Evolutionary conservation across 495 filamentous ascomycete genomes (phyloP), one percentile per base, ranked within the genome.

Genomic region (Penicillium pancosmium): DNA sequence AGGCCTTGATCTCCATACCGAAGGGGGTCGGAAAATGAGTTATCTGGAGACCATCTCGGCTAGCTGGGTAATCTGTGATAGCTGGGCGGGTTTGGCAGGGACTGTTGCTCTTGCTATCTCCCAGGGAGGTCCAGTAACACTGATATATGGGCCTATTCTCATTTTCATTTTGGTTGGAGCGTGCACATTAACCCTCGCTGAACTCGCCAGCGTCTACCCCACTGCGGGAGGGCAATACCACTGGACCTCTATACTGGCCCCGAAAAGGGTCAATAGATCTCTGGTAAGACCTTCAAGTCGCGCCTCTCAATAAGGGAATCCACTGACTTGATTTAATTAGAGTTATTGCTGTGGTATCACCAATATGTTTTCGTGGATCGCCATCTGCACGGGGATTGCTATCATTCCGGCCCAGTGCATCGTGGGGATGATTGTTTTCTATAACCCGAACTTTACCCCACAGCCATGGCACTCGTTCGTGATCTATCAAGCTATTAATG

Each of bases 171-270:
- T 71, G 4, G 55, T 64, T 18, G 57, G 59, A 34, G 71, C 65
- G 8, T 68, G 76, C 38, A 74, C 78, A 7, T 63, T 72, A 0
- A 77, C 75, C 4, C 66, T 82, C 19, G 79, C 74, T 27, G 81
- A 84, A 64, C 66, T 84, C 25, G 73, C 77, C 0, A 75, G 75
- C n/a, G 77, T 76, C 25, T 82, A 79, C 66, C 79, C 80, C 0
- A 82, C 81, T 0, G 78, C 79, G 8, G 80, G 80, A 5, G 80
- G 80, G 6, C 80, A 82, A 61, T 83, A 72, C 46, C 70, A 73
- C 44, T 73, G 65, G 64, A 66, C 72, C 12, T 64, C 65, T 5
- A 59, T 73, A 6, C 51, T 75, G 31, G 64, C 66, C 8, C 69
- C 71, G 25, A 44, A 18, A 44, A 3, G n/a, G 13, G n/a, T 44